Evolutionary conservation across 345 rosid genomes (phyloP), one percentile per base, ranked within the genome.

Genomic region (Capsella bursapastoris): DNA sequence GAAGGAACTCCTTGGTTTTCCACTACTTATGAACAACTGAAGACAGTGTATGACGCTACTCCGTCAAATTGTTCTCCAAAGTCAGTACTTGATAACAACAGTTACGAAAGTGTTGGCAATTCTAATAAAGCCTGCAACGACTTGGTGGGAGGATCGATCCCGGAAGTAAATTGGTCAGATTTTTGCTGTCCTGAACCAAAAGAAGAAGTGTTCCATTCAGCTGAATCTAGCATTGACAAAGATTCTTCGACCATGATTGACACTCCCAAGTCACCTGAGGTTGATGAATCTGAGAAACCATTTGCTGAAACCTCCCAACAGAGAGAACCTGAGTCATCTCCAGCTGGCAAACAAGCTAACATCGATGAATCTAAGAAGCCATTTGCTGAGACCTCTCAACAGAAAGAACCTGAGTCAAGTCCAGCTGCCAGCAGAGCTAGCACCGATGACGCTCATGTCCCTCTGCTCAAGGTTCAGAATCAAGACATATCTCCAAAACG

Each of bases 1-100:
- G 87, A 86, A 77, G 91, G 76, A 50, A 81, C 83, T 13, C 90
- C 87, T n/a, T 96, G 97, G 97, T 85, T 89, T 66, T 88, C 97
- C 47, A 84, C 68, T 82, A 73, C 82, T 57, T 81, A 78, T 57
- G 91, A 85, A 80, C 68, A 72, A 58, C 79, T 79, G 67, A 82
- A 80, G 71, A 52, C 56, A 32, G 25, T 49, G 18, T 29, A 32
- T 31, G 78, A 76, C 41, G 65, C 74, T 16, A 69, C 37, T 70
- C 64, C 60, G n/a, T 58, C 75, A 34, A 81, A 66, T 53, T 68
- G 79, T 38, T 96, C 98, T 0, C 97, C 96, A 56, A 88, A 81
- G 57, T 90, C 97, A 0, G 97, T 95, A 75, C 86, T 89, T 11
- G 58, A 66, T 65, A 57, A 61, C 41, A 57, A 61, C 41, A 40